Conservation (phyloP, 2,329 filamentous ascomycete genomes). For the Pyrenophora seminiperda region DNA sequence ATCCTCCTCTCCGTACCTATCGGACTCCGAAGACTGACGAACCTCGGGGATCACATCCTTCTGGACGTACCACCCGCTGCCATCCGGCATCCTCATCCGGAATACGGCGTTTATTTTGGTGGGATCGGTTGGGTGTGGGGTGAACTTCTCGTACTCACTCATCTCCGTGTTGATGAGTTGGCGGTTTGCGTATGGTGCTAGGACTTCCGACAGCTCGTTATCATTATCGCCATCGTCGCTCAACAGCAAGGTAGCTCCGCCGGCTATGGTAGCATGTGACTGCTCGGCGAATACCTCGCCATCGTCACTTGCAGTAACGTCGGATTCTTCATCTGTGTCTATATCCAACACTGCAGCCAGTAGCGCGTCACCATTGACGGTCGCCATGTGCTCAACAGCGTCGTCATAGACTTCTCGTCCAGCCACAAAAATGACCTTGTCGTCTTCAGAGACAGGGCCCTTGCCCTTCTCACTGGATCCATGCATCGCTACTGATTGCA, state of each 20-base stretch:
- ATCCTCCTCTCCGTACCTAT: background rate
- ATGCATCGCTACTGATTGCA: background rate
- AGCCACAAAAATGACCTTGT: no score
- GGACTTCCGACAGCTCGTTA: slow-evolving; percentile 2
- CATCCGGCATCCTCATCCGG: background rate
- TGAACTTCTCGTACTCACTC: background rate
- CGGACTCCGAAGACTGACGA: background rate
- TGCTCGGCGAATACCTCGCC: no score
- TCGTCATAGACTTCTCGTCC: no score
- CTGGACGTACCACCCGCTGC: slow-evolving; percentile 6
- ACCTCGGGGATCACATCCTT: background rate
- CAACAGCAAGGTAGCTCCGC: background rate
- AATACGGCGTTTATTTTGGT: slow-evolving; percentile 3
- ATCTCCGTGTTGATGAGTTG: background rate
- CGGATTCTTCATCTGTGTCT: no score
- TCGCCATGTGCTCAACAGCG: no score
- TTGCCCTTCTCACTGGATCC: background rate
- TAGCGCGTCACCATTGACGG: no score
- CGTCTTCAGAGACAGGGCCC: background rate
- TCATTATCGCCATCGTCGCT: background rate
- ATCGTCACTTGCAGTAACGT: no score
- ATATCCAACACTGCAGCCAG: no score
- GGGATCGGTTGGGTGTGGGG: background rate
- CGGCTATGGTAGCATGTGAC: no score
- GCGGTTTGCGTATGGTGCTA: background rate